Evolutionary conservation across 2,329 filamentous ascomycete species (phyloP).

Genomic region (Paecilomyces sp.): DNA sequence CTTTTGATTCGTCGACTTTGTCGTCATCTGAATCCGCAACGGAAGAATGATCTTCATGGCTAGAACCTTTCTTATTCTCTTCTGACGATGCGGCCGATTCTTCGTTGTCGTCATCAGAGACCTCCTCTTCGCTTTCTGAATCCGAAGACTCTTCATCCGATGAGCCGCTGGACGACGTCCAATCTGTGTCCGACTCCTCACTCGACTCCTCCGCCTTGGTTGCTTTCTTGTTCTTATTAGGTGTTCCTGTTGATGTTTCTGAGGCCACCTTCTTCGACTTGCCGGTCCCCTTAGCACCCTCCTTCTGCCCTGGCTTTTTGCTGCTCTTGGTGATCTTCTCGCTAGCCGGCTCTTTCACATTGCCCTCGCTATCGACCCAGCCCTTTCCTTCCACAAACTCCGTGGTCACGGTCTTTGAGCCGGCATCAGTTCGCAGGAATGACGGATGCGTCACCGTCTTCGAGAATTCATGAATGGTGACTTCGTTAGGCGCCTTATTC

Average conservation of each 20-base stretch:
- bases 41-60: conserved; percentile 4
- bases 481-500: conserved; percentile 54
- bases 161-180: conserved; percentile 29
- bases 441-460: conserved; percentile 75
- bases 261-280: conserved; percentile 8
- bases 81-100: background rate
- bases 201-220: conserved; percentile 9
- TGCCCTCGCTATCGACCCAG: conserved; percentile 76
- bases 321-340: conserved; percentile 21
- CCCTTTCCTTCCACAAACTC: conserved; percentile 78
- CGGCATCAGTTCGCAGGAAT: conserved; percentile 59
- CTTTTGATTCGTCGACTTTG: conserved; percentile 31
- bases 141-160: conserved; percentile 18
- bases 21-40: conserved; percentile 6
- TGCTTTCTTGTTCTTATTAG: conserved; percentile 8
- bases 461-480: conserved; percentile 81
- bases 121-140: conserved; percentile 18
- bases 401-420: conserved; percentile 42
- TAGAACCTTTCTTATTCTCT: background rate
- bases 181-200: conserved; percentile 21
- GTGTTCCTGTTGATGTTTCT: conserved; percentile 1
- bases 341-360: conserved; percentile 49
- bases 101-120: conserved; percentile 10
- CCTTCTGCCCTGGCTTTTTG: conserved; percentile 21
- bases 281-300: conserved; percentile 23